These are phyloP conservation scores for Cyberlindnera galapagoensis DNA, from an alignment of 805 yeast species.

Conservation along the genomic window DNA sequence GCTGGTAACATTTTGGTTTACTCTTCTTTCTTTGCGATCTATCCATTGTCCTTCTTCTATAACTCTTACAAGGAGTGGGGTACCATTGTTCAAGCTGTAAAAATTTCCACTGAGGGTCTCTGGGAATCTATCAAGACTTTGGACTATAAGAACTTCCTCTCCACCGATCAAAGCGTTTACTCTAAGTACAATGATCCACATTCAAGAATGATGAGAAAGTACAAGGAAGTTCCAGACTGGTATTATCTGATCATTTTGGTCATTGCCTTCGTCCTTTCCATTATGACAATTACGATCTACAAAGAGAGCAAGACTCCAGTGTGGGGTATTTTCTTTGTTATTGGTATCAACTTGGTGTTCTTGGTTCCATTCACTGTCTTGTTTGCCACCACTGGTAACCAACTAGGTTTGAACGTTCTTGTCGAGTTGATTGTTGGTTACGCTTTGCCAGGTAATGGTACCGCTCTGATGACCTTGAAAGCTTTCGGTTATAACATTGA, in stretches of 20 bases:
- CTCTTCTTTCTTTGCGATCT: slow-evolving; percentile 40
- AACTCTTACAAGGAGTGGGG: slow-evolving; percentile 40
- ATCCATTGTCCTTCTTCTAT: slow-evolving; percentile 47
- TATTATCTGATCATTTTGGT: slow-evolving; percentile 33
- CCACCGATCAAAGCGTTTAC: too few relatives aligned
- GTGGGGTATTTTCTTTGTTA: slow-evolving; percentile 50
- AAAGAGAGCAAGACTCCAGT: slow-evolving; percentile 48
- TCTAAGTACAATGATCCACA: slow-evolving; percentile 22
- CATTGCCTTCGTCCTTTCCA: slow-evolving; percentile 37
- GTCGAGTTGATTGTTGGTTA: slow-evolving; percentile 53
- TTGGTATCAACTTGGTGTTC: slow-evolving; percentile 44
- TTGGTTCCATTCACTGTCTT: slow-evolving; percentile 46
- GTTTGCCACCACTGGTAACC: slow-evolving; percentile 41
- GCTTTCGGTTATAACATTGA: slow-evolving; percentile 53
- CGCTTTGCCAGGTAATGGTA: slow-evolving; percentile 43
- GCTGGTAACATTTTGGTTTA: slow-evolving; percentile 57
- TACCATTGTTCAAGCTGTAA: too few relatives aligned
- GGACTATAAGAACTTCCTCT: too few relatives aligned
- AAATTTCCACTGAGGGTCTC: too few relatives aligned
- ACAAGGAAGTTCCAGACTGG: slow-evolving; percentile 58
- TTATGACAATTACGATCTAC: slow-evolving; percentile 37
- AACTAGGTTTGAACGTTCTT: slow-evolving; percentile 43
- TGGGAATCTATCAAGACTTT: too few relatives aligned
- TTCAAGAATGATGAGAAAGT: slow-evolving; percentile 43
- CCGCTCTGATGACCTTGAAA: slow-evolving; percentile 45